Evolutionary conservation across 177 flowering plant species (phyloP).

Genomic region (Vitis hybrid): DNA sequence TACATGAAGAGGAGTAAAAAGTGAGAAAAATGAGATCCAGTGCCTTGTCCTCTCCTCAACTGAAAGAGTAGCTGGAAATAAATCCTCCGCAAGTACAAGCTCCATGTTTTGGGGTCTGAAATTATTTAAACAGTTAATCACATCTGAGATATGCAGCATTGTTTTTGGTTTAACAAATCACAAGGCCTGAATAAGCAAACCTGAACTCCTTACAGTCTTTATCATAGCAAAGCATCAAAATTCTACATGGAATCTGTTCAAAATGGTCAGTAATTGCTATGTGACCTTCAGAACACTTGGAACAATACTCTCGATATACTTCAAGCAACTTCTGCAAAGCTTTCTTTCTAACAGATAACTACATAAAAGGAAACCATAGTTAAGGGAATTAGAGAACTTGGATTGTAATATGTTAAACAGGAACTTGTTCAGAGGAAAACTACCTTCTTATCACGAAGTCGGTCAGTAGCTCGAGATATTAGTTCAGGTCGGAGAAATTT

Average conservation of each 20-base stretch:
- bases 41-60: slow-evolving; percentile 70
- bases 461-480: slow-evolving; percentile 56
- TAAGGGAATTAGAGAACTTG: not conserved
- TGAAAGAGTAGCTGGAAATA: slow-evolving; percentile 73
- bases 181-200: slow-evolving; percentile 33
- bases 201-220: slow-evolving; percentile 90
- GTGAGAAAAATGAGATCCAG: slow-evolving; percentile 75
- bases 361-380: slow-evolving; percentile 7
- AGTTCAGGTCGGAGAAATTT: slow-evolving; percentile 48
- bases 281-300: slow-evolving; percentile 52
- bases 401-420: not conserved
- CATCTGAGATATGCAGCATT: not conserved
- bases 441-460: slow-evolving; percentile 97
- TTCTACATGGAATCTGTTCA: slow-evolving; percentile 83
- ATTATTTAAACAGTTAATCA: slow-evolving; percentile 11
- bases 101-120: slow-evolving; percentile 82
- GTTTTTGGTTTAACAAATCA: slow-evolving; percentile 1
- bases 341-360: slow-evolving; percentile 82
- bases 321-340: slow-evolving; percentile 76
- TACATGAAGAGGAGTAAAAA: slow-evolving; percentile 54
- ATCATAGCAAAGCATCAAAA: slow-evolving; percentile 83
- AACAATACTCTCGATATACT: slow-evolving; percentile 75
- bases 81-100: slow-evolving; percentile 64
- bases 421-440: slow-evolving; percentile 1
- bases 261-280: slow-evolving; percentile 42